Conservation (phyloP, 768 basidiomycete genomes). For the Hypholoma sublateritium region DNA sequence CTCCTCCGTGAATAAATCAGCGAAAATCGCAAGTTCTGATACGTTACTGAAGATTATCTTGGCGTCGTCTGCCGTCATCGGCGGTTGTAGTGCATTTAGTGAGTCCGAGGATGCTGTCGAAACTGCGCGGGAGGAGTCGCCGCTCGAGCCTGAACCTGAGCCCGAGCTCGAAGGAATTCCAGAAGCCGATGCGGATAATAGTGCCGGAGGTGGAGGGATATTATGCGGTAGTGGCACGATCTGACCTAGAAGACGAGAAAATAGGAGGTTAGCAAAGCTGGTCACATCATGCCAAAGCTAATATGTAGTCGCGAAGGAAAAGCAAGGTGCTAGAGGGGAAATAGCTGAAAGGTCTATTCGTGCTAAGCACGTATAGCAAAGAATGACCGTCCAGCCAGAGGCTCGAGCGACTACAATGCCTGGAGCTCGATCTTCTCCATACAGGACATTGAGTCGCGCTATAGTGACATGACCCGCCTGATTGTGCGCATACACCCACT, state of each 20-base stretch:
- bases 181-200: conserved; percentile 26
- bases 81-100: conserved; percentile 48
- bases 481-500: neutral
- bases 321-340: neutral
- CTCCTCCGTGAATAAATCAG: conserved; percentile 62
- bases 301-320: conserved; percentile 17
- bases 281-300: conserved; percentile 5
- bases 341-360: neutral
- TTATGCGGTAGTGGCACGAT: conserved; percentile 28
- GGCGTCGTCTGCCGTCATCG: conserved; percentile 72
- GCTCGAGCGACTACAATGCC: neutral
- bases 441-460: neutral
- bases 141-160: conserved; percentile 40
- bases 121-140: conserved; percentile 25
- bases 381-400: too few relatives aligned
- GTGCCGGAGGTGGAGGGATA: conserved; percentile 42
- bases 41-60: conserved; percentile 78
- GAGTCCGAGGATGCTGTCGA: conserved; percentile 52
- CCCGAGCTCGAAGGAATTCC: neutral
- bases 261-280: conserved; percentile 16
- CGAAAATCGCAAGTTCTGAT: conserved; percentile 68
- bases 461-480: neutral
- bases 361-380: too few relatives aligned
- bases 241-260: conserved; percentile 29
- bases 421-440: neutral